Evolutionary conservation across 2,329 filamentous ascomycete species (phyloP).

Genomic region (Macrophomina phaseolina): DNA sequence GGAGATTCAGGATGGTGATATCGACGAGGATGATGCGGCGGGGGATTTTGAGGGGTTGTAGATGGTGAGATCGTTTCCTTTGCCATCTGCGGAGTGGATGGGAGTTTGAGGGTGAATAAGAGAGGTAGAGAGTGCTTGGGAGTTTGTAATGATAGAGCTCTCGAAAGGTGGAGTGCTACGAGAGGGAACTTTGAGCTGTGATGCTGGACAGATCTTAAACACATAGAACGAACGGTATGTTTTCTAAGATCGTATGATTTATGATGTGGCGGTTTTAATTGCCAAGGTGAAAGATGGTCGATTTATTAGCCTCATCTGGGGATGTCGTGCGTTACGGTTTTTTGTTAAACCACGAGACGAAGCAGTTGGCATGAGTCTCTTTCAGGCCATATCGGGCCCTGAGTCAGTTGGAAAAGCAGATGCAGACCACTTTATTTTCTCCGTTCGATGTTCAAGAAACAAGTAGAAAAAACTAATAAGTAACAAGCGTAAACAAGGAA

Average conservation of each 20-base stretch:
- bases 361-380: too few relatives aligned
- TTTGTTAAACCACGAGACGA: too few relatives aligned
- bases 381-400: too few relatives aligned
- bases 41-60: constrained; percentile 97
- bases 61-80: constrained; percentile 33
- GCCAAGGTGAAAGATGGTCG: too few relatives aligned
- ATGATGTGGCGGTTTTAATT: not conserved
- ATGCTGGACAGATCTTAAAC: not conserved
- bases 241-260: not conserved
- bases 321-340: too few relatives aligned
- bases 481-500: too few relatives aligned
- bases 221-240: not conserved
- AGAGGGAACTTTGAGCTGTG: not conserved
- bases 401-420: too few relatives aligned
- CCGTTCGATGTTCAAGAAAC: too few relatives aligned
- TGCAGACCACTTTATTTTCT: too few relatives aligned
- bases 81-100: not conserved
- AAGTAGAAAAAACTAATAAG: too few relatives aligned
- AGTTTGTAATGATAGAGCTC: not conserved
- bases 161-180: not conserved
- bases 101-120: not conserved
- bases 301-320: too few relatives aligned
- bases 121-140: not conserved
- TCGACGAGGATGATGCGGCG: constrained; percentile 94
- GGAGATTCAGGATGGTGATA: constrained; percentile 96